These are phyloP conservation scores for Colletotrichum orbiculare DNA, from an alignment of 2,329 filamentous ascomycete genomes.

Conservation along the genomic window DNA sequence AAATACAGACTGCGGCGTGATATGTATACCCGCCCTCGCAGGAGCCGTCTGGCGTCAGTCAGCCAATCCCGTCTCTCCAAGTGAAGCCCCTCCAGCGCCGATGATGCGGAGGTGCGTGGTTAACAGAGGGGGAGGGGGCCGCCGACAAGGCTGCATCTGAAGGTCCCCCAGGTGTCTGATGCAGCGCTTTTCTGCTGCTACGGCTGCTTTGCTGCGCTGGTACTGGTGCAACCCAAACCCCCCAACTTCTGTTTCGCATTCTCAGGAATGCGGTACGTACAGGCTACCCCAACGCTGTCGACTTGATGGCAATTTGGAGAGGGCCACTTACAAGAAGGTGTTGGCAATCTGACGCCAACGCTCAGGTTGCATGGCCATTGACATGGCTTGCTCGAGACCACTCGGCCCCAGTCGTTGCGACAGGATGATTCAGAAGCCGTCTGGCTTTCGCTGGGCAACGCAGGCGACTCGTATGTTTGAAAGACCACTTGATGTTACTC, in stretches of 20 bases:
- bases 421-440: conserved; percentile 8
- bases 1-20: conserved; percentile 35
- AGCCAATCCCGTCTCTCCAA: conserved; percentile 33
- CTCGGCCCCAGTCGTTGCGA: neutral
- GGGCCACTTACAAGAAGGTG: no score
- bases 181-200: conserved; percentile 7
- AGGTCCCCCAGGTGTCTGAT: conserved; percentile 26
- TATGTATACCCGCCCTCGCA: conserved; percentile 36
- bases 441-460: conserved; percentile 25
- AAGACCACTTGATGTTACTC: conserved; percentile 6
- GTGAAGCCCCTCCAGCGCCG: conserved; percentile 30
- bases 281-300: neutral
- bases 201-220: conserved; percentile 6
- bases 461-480: conserved; percentile 8
- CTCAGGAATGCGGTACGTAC: conserved; percentile 13
- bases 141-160: conserved; percentile 35
- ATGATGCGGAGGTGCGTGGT: conserved; percentile 37
- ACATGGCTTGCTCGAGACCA: no score
- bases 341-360: no score
- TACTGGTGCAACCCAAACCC: conserved; percentile 18
- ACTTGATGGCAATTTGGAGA: no score
- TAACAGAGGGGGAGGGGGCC: conserved; percentile 8
- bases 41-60: conserved; percentile 26
- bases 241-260: conserved; percentile 21
- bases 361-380: no score